Base-by-base conservation (phyloP, 1,284 basidiomycete species). In the Ceratobasidium sp. region DNA sequence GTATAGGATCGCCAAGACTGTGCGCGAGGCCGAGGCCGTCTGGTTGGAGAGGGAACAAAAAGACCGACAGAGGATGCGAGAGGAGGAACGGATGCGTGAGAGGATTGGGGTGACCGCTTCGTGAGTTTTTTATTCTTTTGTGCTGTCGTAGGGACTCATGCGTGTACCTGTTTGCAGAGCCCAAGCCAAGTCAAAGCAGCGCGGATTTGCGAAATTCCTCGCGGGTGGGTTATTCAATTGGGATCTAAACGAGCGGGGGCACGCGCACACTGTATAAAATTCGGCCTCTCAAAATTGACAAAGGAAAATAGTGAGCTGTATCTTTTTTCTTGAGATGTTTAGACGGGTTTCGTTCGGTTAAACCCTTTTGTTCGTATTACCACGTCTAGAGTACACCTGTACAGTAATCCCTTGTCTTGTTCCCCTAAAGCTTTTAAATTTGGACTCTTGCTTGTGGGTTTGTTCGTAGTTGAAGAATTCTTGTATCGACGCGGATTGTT, bases 11-110 rank as follows among this genome's bases (percentile, higher is more conserved):
- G 53, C 68, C 4, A 71, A 71, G 46, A 59, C 68, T 37, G 56
- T 71, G 13, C 39, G 68, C 22, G 68, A 71, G 43, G 68, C 68
- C 8, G 68, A 71, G 68, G 22, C 39, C 1, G 56, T 71, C 0
- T 71, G 68, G 68, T 9, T 39, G 24, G 68, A 71, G 46, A 7
- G 68, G 3, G 68, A 71, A 14, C 54, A 22, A 14, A 71, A 61
- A 22, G 68, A 71, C 4, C 37, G 68, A 14, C 54, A 61, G 41
- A n/a, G 68, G 19, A 19, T 58, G 54, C 5, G 27, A 9, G 68
- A 71, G 37, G 68, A 71, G 22, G 37, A 59, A 24, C 16, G n/a
- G 53, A 69, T 69, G 65, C 49, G 65, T 34, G 51, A 69, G 22
- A 49, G 65, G 27, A 13, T 54, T 29, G 51, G 34, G 22, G 22